Percentiles rank a stretch among this genome's conserved stretches.
Evolutionary conservation across 305 asterid genomes (phyloP).

Genomic region (Ilex paraguariensis): DNA sequence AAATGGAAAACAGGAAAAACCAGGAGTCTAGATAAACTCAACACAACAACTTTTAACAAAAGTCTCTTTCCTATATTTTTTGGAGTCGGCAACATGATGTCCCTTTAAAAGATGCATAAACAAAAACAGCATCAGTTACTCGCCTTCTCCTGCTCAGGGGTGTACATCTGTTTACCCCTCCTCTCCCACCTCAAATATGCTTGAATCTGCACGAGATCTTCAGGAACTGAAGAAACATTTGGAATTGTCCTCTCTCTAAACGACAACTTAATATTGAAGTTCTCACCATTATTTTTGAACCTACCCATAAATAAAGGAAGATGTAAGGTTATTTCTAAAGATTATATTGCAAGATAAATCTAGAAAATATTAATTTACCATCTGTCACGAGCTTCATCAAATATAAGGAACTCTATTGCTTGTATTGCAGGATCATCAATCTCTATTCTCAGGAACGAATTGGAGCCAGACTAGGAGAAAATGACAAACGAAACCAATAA

Average conservation of each 20-base stretch:
- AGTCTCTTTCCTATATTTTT: no score
- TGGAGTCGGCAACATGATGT: background rate
- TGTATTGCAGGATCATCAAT: conserved; percentile 78
- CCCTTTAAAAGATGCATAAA: conserved; percentile 8
- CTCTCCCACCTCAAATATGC: conserved; percentile 98
- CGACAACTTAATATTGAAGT: conserved; percentile 62
- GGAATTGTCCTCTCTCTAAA: conserved; percentile 31
- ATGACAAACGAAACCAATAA: conserved; percentile 16
- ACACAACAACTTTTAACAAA: no score
- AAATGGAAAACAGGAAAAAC: no score
- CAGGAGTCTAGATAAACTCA: no score
- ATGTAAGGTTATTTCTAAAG: background rate
- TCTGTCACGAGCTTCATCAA: conserved; percentile 73
- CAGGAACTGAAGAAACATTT: conserved; percentile 75
- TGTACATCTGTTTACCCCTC: conserved; percentile 79
- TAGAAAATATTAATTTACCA: conserved; percentile 42
- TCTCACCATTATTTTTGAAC: conserved; percentile 85
- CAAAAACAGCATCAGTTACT: conserved; percentile 20
- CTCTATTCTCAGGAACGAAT: conserved; percentile 67
- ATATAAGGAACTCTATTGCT: conserved; percentile 95
- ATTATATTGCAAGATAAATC: background rate
- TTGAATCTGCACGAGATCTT: conserved; percentile 96
- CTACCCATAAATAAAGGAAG: conserved; percentile 29
- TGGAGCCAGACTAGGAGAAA: conserved; percentile 62
- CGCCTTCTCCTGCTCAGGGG: conserved; percentile 86